These are phyloP conservation scores for Fusarium protoensiforme DNA, from an alignment of 2,329 filamentous ascomycete genomes.

Conservation along the genomic window DNA sequence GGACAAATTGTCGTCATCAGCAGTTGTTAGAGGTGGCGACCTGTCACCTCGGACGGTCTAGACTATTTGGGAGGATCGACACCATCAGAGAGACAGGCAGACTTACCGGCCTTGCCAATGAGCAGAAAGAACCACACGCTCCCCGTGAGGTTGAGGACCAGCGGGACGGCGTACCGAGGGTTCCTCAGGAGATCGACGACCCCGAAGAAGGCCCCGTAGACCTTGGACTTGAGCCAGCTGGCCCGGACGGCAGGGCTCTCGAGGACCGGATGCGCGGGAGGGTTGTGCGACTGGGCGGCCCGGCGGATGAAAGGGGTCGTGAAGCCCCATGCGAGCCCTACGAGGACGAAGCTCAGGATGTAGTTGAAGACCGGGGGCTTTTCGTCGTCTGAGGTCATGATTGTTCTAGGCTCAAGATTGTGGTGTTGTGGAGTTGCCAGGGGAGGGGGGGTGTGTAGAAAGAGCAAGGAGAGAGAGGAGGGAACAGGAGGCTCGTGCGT, in stretches of 20 bases:
- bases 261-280: slow-evolving; percentile 67
- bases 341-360: slow-evolving; percentile 87
- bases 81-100: slow-evolving; percentile 11
- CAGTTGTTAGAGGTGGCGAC: slow-evolving; percentile 14
- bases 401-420: background rate
- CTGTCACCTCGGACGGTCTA: slow-evolving; percentile 19
- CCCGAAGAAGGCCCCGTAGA: slow-evolving; percentile 76
- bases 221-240: slow-evolving; percentile 71
- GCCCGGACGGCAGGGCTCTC: slow-evolving; percentile 60
- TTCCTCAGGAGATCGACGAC: slow-evolving; percentile 82
- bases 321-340: slow-evolving; percentile 92
- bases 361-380: slow-evolving; percentile 77
- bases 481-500: slow-evolving; percentile 37
- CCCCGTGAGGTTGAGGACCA: slow-evolving; percentile 89
- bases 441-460: slow-evolving; percentile 14
- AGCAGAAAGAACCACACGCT: slow-evolving; percentile 97
- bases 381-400: slow-evolving; percentile 32
- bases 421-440: background rate
- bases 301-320: slow-evolving; percentile 92
- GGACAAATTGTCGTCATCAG: slow-evolving; percentile 25
- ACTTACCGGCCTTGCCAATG: slow-evolving; percentile 88
- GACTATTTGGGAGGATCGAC: slow-evolving; percentile 21
- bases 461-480: background rate
- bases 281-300: slow-evolving; percentile 81
- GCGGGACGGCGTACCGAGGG: slow-evolving; percentile 84